phyloP scores from a whole-genome alignment of 2,329 filamentous ascomycete genomes.

The Chrysoporthe austroafricana region DNA sequence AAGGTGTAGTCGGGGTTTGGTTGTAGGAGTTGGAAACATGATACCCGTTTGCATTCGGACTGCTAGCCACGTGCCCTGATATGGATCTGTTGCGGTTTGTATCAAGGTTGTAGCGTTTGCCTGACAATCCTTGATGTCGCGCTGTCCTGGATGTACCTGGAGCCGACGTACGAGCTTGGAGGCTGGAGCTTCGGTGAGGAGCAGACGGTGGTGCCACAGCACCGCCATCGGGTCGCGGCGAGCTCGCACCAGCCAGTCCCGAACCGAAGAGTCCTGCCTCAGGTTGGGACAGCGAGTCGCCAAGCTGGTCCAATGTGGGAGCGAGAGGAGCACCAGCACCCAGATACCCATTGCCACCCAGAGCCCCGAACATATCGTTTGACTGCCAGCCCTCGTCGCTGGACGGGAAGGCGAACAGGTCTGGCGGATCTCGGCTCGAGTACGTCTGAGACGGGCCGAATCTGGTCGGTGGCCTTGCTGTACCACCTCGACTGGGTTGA shows the following conservation, averaged over 20 bases:
- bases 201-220: conserved; percentile 47
- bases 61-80: conserved; percentile 6
- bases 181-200: conserved; percentile 57
- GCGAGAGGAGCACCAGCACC: conserved; percentile 37
- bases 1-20: conserved; percentile 27
- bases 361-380: conserved; percentile 50
- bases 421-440: conserved; percentile 43
- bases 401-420: conserved; percentile 58
- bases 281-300: conserved; percentile 50
- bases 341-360: conserved; percentile 41
- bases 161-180: conserved; percentile 50
- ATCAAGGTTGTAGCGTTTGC: conserved; percentile 32
- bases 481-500: conserved; percentile 41
- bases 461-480: conserved; percentile 1
- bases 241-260: conserved; percentile 35
- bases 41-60: conserved; percentile 13
- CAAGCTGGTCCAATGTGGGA: conserved; percentile 47
- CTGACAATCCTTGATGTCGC: conserved; percentile 29
- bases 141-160: conserved; percentile 29
- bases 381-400: conserved; percentile 50
- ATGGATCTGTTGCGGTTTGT: conserved; percentile 25
- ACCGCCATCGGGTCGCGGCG: conserved; percentile 30
- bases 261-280: conserved; percentile 43
- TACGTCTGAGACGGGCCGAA: background rate
- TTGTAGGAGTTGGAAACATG: background rate